Base-by-base conservation (phyloP, 768 basidiomycete species). In the Botryobasidium botryosum region DNA sequence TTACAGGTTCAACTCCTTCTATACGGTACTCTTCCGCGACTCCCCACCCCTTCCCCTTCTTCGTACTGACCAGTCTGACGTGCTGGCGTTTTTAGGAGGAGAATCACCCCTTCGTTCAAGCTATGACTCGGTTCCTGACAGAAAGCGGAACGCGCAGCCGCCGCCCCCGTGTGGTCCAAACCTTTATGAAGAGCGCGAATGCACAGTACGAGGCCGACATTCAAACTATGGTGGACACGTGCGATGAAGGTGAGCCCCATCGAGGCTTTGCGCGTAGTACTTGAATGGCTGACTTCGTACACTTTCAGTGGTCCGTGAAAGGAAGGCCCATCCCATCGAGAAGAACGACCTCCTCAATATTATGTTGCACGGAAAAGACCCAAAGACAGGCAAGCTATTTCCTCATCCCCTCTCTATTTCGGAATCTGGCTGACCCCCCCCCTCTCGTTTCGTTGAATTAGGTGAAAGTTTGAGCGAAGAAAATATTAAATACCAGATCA, bases 371-470 rank as follows among this genome's bases (percentile, higher is more conserved):
- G 63, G 62, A 6, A 63, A 59, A 25, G 70, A 71, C 51, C 59
- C 64, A 0, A 64, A 65, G 53, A 68, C 69, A 2, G 68, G 70
- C 23, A n/a, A n/a, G n/a, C n/a, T n/a, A n/a, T n/a, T n/a, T n/a
- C n/a, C n/a, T n/a, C n/a, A n/a, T n/a, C n/a, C n/a, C n/a, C n/a
- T n/a, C n/a, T n/a, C n/a, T n/a, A n/a, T n/a, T n/a, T n/a, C n/a
- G n/a, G n/a, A n/a, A n/a, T n/a, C n/a, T n/a, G n/a, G n/a, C n/a
- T n/a, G n/a, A 7, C 8, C 15, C n/a, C n/a, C n/a, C n/a, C n/a
- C n/a, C n/a, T n/a, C n/a, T n/a, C n/a, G n/a, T n/a, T n/a, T n/a
- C n/a, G n/a, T n/a, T n/a, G n/a, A n/a, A n/a, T n/a, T n/a, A 51
- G 47, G 47, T 26, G 21, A 45, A 27, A 43, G 46, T 1, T 53